Base-by-base conservation (phyloP, 257 asterid species). In the Knoxia roxburghii region DNA sequence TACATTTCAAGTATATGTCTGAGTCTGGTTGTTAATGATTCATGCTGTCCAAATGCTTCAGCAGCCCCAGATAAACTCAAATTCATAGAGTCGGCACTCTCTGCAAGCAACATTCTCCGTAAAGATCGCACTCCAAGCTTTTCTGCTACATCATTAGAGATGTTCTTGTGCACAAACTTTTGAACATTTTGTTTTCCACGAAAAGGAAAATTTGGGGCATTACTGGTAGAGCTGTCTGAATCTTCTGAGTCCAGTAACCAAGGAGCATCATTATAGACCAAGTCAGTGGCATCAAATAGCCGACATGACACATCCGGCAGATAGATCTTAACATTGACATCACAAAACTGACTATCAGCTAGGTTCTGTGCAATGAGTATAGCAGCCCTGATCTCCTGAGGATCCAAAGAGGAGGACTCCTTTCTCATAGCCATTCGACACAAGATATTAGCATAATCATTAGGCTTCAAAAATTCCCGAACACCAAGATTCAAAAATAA, bases 11-110 rank as follows among this genome's bases (percentile, higher is more conserved):
- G 96, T 77, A 92, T 92, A 82, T 92, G 98, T 72, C 87, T 83
- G 68, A 92, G 96, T 74, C 98, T 87, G 63, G 98, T 92, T 54
- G 98, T 92, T 79, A 92, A 80, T 54, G 96, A 88, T 78, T 92
- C 98, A 77, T 92, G 98, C 78, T 92, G 98, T 64, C 98, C 98
- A 82, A 92, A 92, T 61, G 98, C 98, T 79, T 92, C 98, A 70
- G 97, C 96, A 65, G 97, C 97, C 72, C 98, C 98, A 65, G 96
- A 92, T 77, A 92, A 83, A 78, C 96, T 89, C 81, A 92, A 66
- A 81, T 92, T 92, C 98, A 92, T 84, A 7, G 98, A 92, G 67
- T 92, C 95, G 26, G 98, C 95, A 83, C 96, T 92, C 87, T 92
- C 96, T 35, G 97, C 97, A 41, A 92, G 97, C 74, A 92, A 80